Conservation (phyloP, 305 asterid genomes). For the Ruellia speciosa region DNA sequence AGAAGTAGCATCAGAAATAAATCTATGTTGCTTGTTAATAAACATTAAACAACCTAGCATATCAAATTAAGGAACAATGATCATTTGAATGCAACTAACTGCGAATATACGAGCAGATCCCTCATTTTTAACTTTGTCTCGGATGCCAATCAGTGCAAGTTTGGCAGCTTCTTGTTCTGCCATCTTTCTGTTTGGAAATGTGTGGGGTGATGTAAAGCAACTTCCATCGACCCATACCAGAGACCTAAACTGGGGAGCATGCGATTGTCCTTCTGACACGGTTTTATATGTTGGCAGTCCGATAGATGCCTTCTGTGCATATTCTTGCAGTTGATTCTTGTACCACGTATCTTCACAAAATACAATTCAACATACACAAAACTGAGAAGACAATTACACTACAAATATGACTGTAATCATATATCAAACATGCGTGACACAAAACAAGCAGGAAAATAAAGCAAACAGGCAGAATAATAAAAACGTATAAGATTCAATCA, state of each 20-base stretch:
- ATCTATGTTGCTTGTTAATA: too few relatives aligned
- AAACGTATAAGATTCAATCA: too few relatives aligned
- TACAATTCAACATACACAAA: conserved; percentile 6
- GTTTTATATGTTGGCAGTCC: conserved; percentile 41
- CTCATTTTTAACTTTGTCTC: conserved; percentile 33
- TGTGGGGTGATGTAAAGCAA: conserved; percentile 25
- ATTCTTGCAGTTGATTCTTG: conserved; percentile 40
- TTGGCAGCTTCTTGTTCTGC: conserved; percentile 58
- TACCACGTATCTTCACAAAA: conserved; percentile 7
- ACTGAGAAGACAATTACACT: neutral
- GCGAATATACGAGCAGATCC: conserved; percentile 26
- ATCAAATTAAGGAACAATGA: too few relatives aligned
- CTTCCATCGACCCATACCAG: conserved; percentile 41
- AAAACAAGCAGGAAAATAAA: neutral
- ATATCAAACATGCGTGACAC: too few relatives aligned
- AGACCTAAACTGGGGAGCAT: conserved; percentile 34
- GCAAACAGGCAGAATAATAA: neutral
- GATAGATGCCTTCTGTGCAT: conserved; percentile 28
- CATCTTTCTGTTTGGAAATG: conserved; percentile 28
- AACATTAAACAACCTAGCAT: too few relatives aligned
- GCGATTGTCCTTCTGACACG: conserved; percentile 25
- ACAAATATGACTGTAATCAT: neutral
- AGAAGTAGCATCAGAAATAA: too few relatives aligned
- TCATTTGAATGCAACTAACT: conserved; percentile 26
- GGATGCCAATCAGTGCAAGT: conserved; percentile 31